Base-by-base conservation (phyloP, 2,329 filamentous ascomycete species). In the Monosporascus ibericus region DNA sequence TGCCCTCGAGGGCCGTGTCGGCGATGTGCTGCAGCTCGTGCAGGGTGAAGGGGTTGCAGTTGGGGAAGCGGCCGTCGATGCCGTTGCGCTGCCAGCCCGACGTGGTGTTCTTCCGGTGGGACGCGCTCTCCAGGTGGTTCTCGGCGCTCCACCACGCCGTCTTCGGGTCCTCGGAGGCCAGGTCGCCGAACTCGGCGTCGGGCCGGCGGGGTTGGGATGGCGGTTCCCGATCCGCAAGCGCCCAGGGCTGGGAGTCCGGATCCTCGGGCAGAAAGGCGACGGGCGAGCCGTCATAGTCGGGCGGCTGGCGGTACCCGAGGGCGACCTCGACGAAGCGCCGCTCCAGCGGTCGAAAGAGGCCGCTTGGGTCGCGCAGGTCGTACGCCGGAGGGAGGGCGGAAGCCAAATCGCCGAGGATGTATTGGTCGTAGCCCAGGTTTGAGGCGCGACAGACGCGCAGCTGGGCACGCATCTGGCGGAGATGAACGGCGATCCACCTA, bases 301-400 rank as follows among this genome's bases (percentile, higher is more conserved):
- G 56, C 2, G 72, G 71, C 53, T 76, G 74, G 46, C 61, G 56
- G 36, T 73, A 59, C 27, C 74, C 74, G 54, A 62, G 68, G 36
- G 68, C 70, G 4, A 76, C 72, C 55, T 77, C 74, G 50, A 76
- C 73, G 53, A 77, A 77, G 48, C 74, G 73, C 60, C 75, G 72
- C 22, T 72, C 72, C 20, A 76, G 51, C 51, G 63, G 67, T 40
- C 74, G 69, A 11, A 65, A 65, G 24, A 74, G 65, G 2, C 69
- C 67, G 49, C 70, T 69, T 6, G 74, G 74, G 54, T 77, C 75
- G 25, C 60, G 55, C 38, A 74, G 59, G 58, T 77, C 74, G 50
- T 75, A 73, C 3, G 65, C 65, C 1, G 52, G 56, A 14, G 47
- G 47, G 3, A 62, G 58, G n/a, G 59, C 56, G 6, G 51, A 52